Evolutionary conservation across 805 yeast species (phyloP), one percentile per base, ranked within the genome.

Genomic region (Candida lessepsii): DNA sequence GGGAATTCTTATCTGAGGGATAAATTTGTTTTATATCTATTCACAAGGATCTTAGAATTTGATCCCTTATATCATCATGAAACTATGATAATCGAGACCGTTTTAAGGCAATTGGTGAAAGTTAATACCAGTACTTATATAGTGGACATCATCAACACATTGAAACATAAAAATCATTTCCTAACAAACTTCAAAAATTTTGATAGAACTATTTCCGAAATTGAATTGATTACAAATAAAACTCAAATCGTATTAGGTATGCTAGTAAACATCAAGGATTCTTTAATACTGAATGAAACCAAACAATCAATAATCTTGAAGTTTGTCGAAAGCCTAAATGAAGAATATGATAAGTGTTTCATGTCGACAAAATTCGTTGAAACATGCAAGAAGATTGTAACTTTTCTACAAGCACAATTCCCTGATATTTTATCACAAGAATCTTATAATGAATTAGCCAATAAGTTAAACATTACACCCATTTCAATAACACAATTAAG

Each of bases 1-100:
- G 75, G 75, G 3, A 67, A 67, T 40, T 39, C 53, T 0, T 49
- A 52, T 18, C 69, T 65, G 66, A 44, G 73, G 44, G 59, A 58
- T 6, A 56, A 57, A 39, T 68, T 62, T 47, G 42, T 53, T 2
- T 42, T 64, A 33, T 58, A 47, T 27, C 51, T 67, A 18, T 60
- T 59, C 41, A 33, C 39, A 11, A 59, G 57, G 29, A 48, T 63
- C 9, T 46, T 63, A 27, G 43, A 50, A 14, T 54, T 46, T 35
- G 49, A 58, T 2, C 41, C 40, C 6, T 38, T 56, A 13, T 42
- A 51, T 4, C 48, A 51, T 3, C 57, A 57, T 32, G 45, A 40
- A 26, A 66, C 61, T 29, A 45, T 43, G 34, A 42, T 62, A 4
- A 40, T 54, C 17, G 44, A 44, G 4, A 46, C 56, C 1, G 28